Evolutionary conservation across 2,329 filamentous ascomycete genomes (phyloP), one percentile per base, ranked within the genome.

Genomic region (Phaeoacremonium minimum): DNA sequence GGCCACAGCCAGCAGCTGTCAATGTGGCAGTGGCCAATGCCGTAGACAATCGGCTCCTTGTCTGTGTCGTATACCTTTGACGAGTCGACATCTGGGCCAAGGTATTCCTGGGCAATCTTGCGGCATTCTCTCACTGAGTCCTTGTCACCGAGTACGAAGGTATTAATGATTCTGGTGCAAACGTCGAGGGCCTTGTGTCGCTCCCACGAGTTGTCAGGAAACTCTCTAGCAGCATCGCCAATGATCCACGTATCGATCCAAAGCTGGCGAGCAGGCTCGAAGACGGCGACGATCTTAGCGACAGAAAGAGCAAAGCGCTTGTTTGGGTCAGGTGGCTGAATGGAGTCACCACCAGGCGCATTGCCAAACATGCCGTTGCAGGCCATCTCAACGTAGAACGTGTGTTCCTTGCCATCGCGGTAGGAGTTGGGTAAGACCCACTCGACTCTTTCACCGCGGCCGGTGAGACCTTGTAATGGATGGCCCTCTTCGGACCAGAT

Each of bases 351-450:
- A 15, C 84, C 84, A 0, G 84, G 75, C 0, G 89, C 85, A 58
- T 95, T 95, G 49, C 93, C 93, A 64, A 97, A 97, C 90, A 97
- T 97, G 60, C 84, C 83, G 60, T 98, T 98, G 66, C 93, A 97
- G 15, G 93, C 93, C 87, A 97, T 95, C 66, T 98, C 93, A 46
- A 98, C 83, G 60, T 96, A 98, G 51, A 98, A 86, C 14, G 75
- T 80, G 58, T 97, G 90, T 52, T 89, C 78, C 57, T 91, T 81
- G 36, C 88, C 90, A 58, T 95, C 87, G 43, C 86, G 77, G 65
- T 86, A 95, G 13, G 71, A 69, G 34, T 87, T 71, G 7, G 93
- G 91, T 30, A 98, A 71, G 41, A 95, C 80, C 90, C 91, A 98
- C 62, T 97, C 89, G 13, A 83, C 75, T 36, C 93, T 77, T 54